These are phyloP conservation scores for Mortierella sp. DNA, from an alignment of 371 early-diverging fungal species.

Conservation along the genomic window DNA sequence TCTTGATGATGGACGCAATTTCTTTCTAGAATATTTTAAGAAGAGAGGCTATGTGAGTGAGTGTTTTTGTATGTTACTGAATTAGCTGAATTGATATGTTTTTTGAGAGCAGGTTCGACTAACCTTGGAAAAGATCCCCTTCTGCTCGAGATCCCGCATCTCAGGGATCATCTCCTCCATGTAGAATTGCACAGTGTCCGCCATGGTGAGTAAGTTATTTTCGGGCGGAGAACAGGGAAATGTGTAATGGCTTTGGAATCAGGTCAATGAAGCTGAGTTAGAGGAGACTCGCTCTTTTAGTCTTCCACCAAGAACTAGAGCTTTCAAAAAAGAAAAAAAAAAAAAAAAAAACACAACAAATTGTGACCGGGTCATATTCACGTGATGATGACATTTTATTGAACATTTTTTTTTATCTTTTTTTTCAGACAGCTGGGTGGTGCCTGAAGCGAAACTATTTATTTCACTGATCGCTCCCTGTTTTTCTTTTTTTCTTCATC, in stretches of 20 bases:
- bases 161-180: conserved; percentile 96
- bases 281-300: not conserved
- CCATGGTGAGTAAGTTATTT: conserved; percentile 69
- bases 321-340: not conserved
- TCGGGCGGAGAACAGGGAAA: not conserved
- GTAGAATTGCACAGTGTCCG: conserved; percentile 89
- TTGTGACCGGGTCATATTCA: conserved; percentile 5
- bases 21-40: conserved; percentile 61
- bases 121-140: conserved; percentile 83
- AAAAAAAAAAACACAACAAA: conserved; percentile 1
- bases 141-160: conserved; percentile 88
- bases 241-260: not conserved
- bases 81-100: not conserved
- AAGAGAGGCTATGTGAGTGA: not conserved
- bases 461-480: conserved; percentile 1
- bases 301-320: not conserved
- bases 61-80: not conserved
- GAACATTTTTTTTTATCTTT: not conserved
- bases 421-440: not conserved
- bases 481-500: conserved; percentile 17
- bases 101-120: conserved; percentile 5
- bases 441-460: conserved; percentile 14
- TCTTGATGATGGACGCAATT: conserved; percentile 89
- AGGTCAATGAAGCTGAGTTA: not conserved
- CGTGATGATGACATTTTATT: not conserved